Base-by-base conservation (phyloP, 2,329 filamentous ascomycete species). In the Fusarium cicatricum region DNA sequence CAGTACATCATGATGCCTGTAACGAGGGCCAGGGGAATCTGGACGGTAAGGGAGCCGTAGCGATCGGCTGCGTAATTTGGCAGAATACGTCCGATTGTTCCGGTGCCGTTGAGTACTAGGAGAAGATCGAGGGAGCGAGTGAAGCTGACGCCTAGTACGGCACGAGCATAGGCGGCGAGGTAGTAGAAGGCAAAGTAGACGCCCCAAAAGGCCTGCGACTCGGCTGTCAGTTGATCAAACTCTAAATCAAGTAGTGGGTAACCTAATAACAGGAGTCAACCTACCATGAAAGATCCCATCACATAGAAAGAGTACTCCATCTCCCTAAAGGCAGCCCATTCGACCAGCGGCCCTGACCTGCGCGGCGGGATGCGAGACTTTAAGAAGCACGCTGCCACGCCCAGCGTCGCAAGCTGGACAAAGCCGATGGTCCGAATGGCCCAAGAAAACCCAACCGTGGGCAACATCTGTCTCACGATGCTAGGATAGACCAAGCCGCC, bases 171-270 rank as follows among this genome's bases (percentile, higher is more conserved):
- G 2, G 48, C 37, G 2, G 53, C 48, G 10, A 56, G 31, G 21
- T 38, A 56, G 42, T 38, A 56, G 28, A 52, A 55, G 29, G 34
- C 46, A 32, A 56, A 52, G 33, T 37, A 56, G n/a, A 41, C 33
- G 3, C 37, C 48, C 42, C 32, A 47, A 15, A 55, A 55, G 11
- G 12, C 7, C 29, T 37, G 1, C 1, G 2, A 19, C 5, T 11
- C 2, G 4, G 11, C 21, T 28, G 26, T 43, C 15, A 42, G 21
- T 19, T 2, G 12, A 23, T 2, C 10, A 11, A 21, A 15, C 17
- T 4, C 8, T 11, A 29, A 26, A 10, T 10, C 3, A 26, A 26
- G 9, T 26, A 26, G 23, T 9, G 23, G 23, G 9, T 10, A 10
- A 26, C 23, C 23, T 9, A 10, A 10, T 8, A 26, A 8, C n/a